Conservation (phyloP, 208 protist species). For the Blastocrithidia nonstop region DNA sequence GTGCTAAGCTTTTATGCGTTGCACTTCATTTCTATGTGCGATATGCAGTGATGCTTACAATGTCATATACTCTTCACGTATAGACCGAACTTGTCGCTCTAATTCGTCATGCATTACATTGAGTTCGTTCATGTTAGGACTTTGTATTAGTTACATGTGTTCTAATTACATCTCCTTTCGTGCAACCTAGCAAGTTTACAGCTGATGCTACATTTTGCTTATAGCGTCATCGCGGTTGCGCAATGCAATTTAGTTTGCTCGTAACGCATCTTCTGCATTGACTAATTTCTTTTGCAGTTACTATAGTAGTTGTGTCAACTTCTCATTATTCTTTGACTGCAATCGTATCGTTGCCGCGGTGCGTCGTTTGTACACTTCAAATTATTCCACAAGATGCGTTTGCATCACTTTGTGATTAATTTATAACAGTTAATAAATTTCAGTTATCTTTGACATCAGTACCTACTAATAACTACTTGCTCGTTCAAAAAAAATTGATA, state of each 20-base stretch:
- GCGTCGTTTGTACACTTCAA: slow-evolving; percentile 15
- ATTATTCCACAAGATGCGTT: not conserved
- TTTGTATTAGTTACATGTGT: slow-evolving; percentile 1
- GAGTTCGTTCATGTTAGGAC: slow-evolving; percentile 48
- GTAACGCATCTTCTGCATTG: slow-evolving; percentile 8
- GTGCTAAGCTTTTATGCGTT: slow-evolving; percentile 23
- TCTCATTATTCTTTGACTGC: slow-evolving; percentile 37
- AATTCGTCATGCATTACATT: slow-evolving; percentile 25
- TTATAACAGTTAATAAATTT: no score
- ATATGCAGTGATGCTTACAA: slow-evolving; percentile 32
- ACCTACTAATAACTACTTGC: no score
- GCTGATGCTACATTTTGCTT: slow-evolving; percentile 7
- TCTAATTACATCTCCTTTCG: slow-evolving; percentile 13
- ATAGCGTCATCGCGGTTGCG: slow-evolving; percentile 22
- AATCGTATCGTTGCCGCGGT: slow-evolving; percentile 20
- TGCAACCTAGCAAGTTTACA: no score
- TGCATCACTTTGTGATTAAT: no score
- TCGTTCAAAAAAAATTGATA: no score
- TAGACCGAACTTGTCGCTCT: slow-evolving; percentile 20
- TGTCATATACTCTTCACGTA: slow-evolving; percentile 24
- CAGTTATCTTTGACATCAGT: no score
- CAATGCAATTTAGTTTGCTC: slow-evolving; percentile 19
- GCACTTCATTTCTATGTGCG: slow-evolving; percentile 51
- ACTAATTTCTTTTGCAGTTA: slow-evolving; percentile 18
- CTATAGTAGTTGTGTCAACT: slow-evolving; percentile 24